Evolutionary conservation across 139 green algal genomes (phyloP).

Genomic region (Ostreobium quekettii): DNA sequence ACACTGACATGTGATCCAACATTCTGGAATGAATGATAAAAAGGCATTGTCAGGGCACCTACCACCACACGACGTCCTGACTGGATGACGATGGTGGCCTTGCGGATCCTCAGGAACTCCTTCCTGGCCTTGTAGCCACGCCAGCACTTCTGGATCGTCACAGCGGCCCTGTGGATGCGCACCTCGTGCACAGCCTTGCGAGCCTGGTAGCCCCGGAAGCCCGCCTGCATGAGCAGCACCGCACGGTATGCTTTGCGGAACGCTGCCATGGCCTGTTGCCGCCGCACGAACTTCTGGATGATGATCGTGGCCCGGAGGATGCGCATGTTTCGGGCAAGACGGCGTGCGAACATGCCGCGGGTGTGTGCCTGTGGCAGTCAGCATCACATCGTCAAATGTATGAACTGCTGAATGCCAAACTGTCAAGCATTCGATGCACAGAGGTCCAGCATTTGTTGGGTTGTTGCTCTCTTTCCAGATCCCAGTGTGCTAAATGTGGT

Average conservation of each 20-base stretch:
- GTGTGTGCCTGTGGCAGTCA: conserved; percentile 40
- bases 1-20: too few relatives aligned
- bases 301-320: conserved; percentile 35
- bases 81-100: conserved; percentile 38
- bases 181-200: conserved; percentile 5
- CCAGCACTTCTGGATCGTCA: conserved; percentile 29
- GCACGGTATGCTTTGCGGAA: conserved; percentile 28
- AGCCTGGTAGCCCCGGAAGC: conserved; percentile 21
- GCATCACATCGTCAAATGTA: too few relatives aligned
- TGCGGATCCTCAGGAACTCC: conserved; percentile 19
- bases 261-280: conserved; percentile 23
- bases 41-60: too few relatives aligned
- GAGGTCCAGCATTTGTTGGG: too few relatives aligned
- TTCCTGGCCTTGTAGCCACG: conserved; percentile 10
- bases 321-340: conserved; percentile 30
- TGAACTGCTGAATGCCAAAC: too few relatives aligned
- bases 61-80: too few relatives aligned
- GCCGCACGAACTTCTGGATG: conserved; percentile 41
- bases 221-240: conserved; percentile 39
- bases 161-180: conserved; percentile 22
- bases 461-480: too few relatives aligned
- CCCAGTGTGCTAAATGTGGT: too few relatives aligned
- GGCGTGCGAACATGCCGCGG: conserved; percentile 42
- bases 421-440: too few relatives aligned
- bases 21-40: too few relatives aligned